Percentiles rank a stretch among this genome's conserved stretches.
Conservation (phyloP, 306 rosid genomes). For the Prunus dulcis region DNA sequence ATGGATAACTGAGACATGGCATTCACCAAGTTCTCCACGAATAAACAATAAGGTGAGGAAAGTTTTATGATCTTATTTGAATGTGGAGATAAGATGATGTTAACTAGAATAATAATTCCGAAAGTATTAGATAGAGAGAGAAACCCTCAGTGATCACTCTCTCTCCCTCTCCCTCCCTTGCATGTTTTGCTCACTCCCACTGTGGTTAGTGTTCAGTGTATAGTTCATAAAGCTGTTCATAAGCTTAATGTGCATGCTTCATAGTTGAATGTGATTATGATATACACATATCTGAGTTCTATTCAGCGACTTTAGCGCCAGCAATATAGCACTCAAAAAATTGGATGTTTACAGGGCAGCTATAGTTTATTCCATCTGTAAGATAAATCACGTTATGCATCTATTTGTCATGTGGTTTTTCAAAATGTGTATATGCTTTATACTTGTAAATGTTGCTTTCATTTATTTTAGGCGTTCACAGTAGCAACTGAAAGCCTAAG, state of each 20-base stretch:
- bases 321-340: not conserved
- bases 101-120: not conserved
- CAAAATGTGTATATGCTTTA: not conserved
- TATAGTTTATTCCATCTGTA: not conserved
- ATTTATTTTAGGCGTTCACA: not conserved
- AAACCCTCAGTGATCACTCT: no score
- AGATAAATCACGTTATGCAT: no score
- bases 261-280: not conserved
- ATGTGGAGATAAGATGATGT: not conserved
- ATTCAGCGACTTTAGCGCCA: not conserved
- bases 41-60: constrained; percentile 55
- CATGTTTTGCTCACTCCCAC: not conserved
- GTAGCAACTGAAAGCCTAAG: not conserved
- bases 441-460: not conserved
- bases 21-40: constrained; percentile 78
- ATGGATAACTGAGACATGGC: constrained; percentile 71
- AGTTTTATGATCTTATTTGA: not conserved
- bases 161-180: not conserved
- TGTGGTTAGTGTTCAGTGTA: not conserved
- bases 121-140: not conserved
- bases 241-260: not conserved
- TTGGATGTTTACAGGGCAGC: not conserved
- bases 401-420: not conserved
- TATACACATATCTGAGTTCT: not conserved
- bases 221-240: not conserved